Evolutionary conservation across 257 asterid genomes (phyloP).

Genomic region (Jacaranda mimosifolia): DNA sequence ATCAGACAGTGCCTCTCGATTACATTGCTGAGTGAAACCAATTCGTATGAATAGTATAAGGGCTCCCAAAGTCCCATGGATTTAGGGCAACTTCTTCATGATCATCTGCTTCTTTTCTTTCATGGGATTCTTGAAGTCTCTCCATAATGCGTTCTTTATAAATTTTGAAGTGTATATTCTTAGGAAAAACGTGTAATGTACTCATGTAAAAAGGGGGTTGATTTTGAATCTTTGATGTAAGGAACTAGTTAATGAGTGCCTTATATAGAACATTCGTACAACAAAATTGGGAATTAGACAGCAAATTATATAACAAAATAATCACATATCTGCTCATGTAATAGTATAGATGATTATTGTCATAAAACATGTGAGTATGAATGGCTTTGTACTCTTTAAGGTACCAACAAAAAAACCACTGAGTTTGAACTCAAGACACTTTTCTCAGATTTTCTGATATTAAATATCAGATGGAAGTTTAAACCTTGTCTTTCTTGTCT

Average conservation of each 20-base stretch:
- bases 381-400: background rate
- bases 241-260: too few species aligned
- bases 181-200: background rate
- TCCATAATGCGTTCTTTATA: background rate
- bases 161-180: background rate
- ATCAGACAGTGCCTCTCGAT: constrained; percentile 54
- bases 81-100: constrained; percentile 1
- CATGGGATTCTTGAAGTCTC: constrained; percentile 19
- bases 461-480: too few species aligned
- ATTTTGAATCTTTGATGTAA: too few species aligned
- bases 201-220: background rate
- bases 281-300: background rate
- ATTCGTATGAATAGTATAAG: constrained; percentile 59
- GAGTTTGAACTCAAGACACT: background rate
- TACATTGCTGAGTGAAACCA: constrained; percentile 52
- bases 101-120: background rate
- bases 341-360: background rate
- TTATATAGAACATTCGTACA: background rate
- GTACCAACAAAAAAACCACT: background rate
- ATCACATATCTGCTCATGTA: constrained; percentile 25
- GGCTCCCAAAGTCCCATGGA: constrained; percentile 70
- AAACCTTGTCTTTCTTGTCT: background rate
- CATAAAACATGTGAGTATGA: constrained; percentile 2
- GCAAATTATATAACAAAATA: constrained; percentile 13
- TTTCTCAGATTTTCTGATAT: too few species aligned